Evolutionary conservation across 352 stramenopile species (phyloP).

Genomic region (Pythium aquatile): DNA sequence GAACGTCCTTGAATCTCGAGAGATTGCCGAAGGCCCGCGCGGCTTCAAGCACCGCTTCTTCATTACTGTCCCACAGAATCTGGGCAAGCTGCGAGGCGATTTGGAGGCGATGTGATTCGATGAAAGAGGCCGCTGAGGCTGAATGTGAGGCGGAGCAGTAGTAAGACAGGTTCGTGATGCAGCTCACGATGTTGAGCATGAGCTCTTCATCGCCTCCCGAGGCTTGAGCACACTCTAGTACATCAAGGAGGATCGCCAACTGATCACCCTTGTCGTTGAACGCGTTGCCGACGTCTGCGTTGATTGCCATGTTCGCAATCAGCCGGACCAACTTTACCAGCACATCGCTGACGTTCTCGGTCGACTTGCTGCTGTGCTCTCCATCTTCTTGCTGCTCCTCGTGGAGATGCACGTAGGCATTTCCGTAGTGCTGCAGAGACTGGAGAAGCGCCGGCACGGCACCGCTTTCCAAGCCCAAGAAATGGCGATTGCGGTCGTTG

Average conservation of each 20-base stretch:
- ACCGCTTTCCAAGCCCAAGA: slow-evolving; percentile 35
- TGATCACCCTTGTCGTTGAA: slow-evolving; percentile 37
- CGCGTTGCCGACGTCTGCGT: slow-evolving; percentile 47
- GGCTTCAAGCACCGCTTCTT: slow-evolving; percentile 83
- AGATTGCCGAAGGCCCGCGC: slow-evolving; percentile 86
- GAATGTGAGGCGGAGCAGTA: slow-evolving; percentile 32
- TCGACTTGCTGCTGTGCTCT: background rate
- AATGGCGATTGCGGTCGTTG: slow-evolving; percentile 72
- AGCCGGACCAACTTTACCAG: slow-evolving; percentile 82
- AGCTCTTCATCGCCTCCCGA: slow-evolving; percentile 66
- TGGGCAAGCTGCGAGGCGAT: slow-evolving; percentile 38
- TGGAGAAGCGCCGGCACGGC: slow-evolving; percentile 41
- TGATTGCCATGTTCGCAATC: slow-evolving; percentile 83
- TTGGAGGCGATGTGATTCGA: slow-evolving; percentile 42
- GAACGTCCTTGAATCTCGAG: slow-evolving; percentile 66
- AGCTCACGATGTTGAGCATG: slow-evolving; percentile 86
- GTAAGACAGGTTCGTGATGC: slow-evolving; percentile 88
- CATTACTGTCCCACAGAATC: slow-evolving; percentile 70
- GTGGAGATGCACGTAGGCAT: slow-evolving; percentile 30
- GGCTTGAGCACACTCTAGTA: slow-evolving; percentile 39
- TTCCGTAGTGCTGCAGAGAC: slow-evolving; percentile 43
- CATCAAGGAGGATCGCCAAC: slow-evolving; percentile 40
- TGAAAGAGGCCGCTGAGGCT: slow-evolving; percentile 28
- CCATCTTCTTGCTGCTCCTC: slow-evolving; percentile 9
- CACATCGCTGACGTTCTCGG: slow-evolving; percentile 37